Conservation (phyloP, 192 early-diverging fungal species). For the Gamsiella multidivaricata region DNA sequence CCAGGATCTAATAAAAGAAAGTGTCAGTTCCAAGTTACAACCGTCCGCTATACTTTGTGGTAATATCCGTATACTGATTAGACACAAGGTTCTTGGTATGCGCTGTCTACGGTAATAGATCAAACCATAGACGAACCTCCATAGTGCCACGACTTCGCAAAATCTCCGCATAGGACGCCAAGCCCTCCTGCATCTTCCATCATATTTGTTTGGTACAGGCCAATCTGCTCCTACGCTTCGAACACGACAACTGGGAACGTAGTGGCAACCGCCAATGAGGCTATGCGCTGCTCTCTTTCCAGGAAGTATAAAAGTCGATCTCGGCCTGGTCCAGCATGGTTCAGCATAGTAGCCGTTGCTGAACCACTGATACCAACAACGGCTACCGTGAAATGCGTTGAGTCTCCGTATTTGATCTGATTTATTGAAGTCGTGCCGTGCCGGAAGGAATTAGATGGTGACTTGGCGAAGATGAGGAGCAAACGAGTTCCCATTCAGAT, state of each 20-base stretch:
- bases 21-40: background rate
- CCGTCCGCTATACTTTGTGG: too few species aligned
- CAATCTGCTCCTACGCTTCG: slow-evolving; percentile 4
- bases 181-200: background rate
- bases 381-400: slow-evolving; percentile 21
- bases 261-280: slow-evolving; percentile 6
- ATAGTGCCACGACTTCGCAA: background rate
- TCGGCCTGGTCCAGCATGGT: slow-evolving; percentile 40
- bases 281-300: slow-evolving; percentile 4
- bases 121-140: too few species aligned
- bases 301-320: slow-evolving; percentile 37
- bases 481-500: too few species aligned
- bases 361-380: slow-evolving; percentile 44
- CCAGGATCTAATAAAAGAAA: slow-evolving; percentile 3
- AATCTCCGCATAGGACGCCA: background rate
- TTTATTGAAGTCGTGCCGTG: too few species aligned
- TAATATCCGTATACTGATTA: too few species aligned
- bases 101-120: too few species aligned
- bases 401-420: too few species aligned
- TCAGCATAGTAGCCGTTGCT: slow-evolving; percentile 28
- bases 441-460: too few species aligned
- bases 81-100: too few species aligned
- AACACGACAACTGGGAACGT: slow-evolving; percentile 1
- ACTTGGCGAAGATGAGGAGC: too few species aligned
- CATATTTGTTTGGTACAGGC: background rate